phyloP scores from a whole-genome alignment of 768 basidiomycete species.

The Termitomyces sp. region DNA sequence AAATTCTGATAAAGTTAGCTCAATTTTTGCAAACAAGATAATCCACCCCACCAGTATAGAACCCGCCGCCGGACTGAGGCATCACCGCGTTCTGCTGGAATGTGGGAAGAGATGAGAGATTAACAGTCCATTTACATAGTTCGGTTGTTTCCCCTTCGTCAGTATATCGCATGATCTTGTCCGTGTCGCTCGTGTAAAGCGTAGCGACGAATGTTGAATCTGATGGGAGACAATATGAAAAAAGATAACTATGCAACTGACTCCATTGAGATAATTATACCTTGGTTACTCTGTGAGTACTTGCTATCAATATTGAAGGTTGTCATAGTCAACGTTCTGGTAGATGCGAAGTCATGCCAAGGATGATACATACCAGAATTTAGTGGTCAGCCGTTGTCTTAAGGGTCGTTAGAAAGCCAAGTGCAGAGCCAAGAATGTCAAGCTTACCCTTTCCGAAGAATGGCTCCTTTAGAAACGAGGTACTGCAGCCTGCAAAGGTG shows the following conservation, averaged over 20 bases:
- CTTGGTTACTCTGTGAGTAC: conserved; percentile 65
- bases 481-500: conserved; percentile 67
- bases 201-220: conserved; percentile 83
- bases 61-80: conserved; percentile 52
- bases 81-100: conserved; percentile 70
- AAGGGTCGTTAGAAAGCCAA: conserved; percentile 15
- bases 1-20: conserved; percentile 51
- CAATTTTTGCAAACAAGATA: neutral
- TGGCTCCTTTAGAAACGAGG: conserved; percentile 83
- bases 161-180: conserved; percentile 75
- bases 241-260: neutral
- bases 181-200: conserved; percentile 73
- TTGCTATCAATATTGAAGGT: conserved; percentile 43
- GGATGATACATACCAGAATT: conserved; percentile 63
- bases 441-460: conserved; percentile 77
- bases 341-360: neutral
- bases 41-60: conserved; percentile 70
- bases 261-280: conserved; percentile 18
- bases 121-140: conserved; percentile 86
- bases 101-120: conserved; percentile 71
- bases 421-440: conserved; percentile 14
- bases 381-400: conserved; percentile 79
- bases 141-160: conserved; percentile 80
- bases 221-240: conserved; percentile 21
- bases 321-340: neutral